Evolutionary conservation across 768 basidiomycete genomes (phyloP).

Genomic region (Agrocybe chaxingu): DNA sequence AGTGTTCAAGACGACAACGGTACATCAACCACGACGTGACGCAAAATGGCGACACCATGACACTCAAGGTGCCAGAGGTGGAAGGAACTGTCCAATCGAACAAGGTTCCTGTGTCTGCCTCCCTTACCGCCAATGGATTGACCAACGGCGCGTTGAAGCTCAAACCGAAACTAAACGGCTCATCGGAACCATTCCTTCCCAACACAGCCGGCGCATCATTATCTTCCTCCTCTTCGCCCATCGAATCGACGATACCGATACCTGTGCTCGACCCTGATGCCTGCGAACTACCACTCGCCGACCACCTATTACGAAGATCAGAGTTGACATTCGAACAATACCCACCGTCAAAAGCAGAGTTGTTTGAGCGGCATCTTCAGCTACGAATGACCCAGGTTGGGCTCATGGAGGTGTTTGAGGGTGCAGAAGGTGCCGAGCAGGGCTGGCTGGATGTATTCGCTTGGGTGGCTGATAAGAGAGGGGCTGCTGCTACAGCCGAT

Average conservation of each 20-base stretch:
- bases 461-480: constrained; percentile 72
- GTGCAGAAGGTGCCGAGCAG: constrained; percentile 76
- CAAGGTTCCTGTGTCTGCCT: too few relatives aligned
- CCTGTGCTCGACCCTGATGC: constrained; percentile 8
- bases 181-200: too few relatives aligned
- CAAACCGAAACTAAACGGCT: too few relatives aligned
- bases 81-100: too few relatives aligned
- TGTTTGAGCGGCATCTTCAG: constrained; percentile 79
- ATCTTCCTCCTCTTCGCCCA: neutral
- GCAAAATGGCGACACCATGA: constrained; percentile 6
- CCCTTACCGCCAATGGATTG: too few relatives aligned
- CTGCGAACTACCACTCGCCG: neutral
- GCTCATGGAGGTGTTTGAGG: constrained; percentile 78
- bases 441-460: constrained; percentile 84
- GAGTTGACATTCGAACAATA: constrained; percentile 22
- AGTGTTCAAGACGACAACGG: constrained; percentile 14
- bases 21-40: too few relatives aligned
- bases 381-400: constrained; percentile 83
- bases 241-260: neutral
- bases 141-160: too few relatives aligned
- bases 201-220: too few relatives aligned
- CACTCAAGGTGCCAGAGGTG: too few relatives aligned
- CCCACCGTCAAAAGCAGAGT: constrained; percentile 48
- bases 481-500: constrained; percentile 10
- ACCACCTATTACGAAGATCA: neutral